Base-by-base conservation (phyloP, 2,329 filamentous ascomycete genomes). In the Ceratocystiopsis brevicomis region DNA sequence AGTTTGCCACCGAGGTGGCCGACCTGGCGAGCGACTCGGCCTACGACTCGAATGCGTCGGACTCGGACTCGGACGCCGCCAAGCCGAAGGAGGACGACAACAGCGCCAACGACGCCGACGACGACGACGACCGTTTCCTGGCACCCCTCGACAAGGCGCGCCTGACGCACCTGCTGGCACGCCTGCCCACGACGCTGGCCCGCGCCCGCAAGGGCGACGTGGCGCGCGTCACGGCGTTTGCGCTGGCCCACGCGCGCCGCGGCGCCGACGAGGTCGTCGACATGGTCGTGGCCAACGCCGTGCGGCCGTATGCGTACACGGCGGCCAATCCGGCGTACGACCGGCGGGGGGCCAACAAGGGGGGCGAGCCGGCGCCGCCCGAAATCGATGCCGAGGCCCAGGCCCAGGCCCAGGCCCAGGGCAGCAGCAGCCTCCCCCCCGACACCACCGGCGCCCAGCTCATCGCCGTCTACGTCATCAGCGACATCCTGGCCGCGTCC, bases 241-340 rank as follows among this genome's bases (percentile, higher is more conserved):
- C 87, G 13, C 85, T 96, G 44, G 79, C 78, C 3, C 85, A 96
- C 56, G 82, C 86, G 1, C 83, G 80, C 36, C 71, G 76, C 17
- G 90, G 87, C 15, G 81, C 84, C 13, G 82, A 92, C 49, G 90
- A 96, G 61, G 79, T 95, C 34, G 86, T 93, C n/a, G 74, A 88
- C 41, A 74, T 93, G 61, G 77, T 96, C 35, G 72, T 93, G 0
- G 69, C 76, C 1, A 96, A 98, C 53, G 68, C 96, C 33, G 68
- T 81, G 46, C 74, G 70, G 42, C 90, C 90, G 0, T 75, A 92
- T 45, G 71, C 77, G 6, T 74, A 79, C 50, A 83, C 77, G 1
- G 71, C 70, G 8, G 81, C 81, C 19, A 87, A 84, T 47, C 73
- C 76, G 0, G 64, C 71, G 9, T 60, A 61, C 50, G n/a, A n/a